Conservation (phyloP, 2,329 filamentous ascomycete species). For the Aspergillus sp. region DNA sequence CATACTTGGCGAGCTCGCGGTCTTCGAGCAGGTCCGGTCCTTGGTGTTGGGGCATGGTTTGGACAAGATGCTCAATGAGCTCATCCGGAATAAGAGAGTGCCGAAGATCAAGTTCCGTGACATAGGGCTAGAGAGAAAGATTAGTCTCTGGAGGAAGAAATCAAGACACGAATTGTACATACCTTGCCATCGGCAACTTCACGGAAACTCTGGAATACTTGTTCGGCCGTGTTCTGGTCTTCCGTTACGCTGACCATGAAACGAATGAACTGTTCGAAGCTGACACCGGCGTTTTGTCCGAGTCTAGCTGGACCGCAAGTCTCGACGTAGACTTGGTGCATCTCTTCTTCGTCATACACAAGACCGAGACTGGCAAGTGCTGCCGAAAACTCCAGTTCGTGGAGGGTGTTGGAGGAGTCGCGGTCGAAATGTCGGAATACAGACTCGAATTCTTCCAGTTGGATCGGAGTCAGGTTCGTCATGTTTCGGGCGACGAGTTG, state of each 20-base stretch:
- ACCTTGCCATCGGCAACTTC: slow-evolving; percentile 96
- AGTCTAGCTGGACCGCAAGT: slow-evolving; percentile 64
- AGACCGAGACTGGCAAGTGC: slow-evolving; percentile 91
- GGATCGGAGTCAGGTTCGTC: slow-evolving; percentile 97
- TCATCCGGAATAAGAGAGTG: slow-evolving; percentile 96
- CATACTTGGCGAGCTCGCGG: slow-evolving; percentile 80
- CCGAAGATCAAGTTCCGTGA: slow-evolving; percentile 93
- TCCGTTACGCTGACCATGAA: slow-evolving; percentile 99
- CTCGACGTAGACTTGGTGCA: slow-evolving; percentile 90
- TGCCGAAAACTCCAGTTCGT: slow-evolving; percentile 93
- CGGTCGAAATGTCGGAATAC: slow-evolving; percentile 98
- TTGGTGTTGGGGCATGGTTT: slow-evolving; percentile 79
- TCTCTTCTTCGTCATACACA: slow-evolving; percentile 96
- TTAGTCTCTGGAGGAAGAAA: slow-evolving; percentile 4
- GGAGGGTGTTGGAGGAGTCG: slow-evolving; percentile 83
- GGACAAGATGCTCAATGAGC: slow-evolving; percentile 87
- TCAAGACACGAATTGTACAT: slow-evolving; percentile 24
- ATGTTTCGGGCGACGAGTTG: slow-evolving; percentile 98
- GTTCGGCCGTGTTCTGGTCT: slow-evolving; percentile 97
- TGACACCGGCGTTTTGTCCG: slow-evolving; percentile 69
- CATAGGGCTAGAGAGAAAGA: slow-evolving; percentile 65
- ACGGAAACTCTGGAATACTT: slow-evolving; percentile 96
- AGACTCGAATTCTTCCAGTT: slow-evolving; percentile 96
- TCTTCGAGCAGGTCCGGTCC: slow-evolving; percentile 87
- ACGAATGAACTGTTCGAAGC: slow-evolving; percentile 97